Evolutionary conservation across 129 eudicot genomes (phyloP), one percentile per base, ranked within the genome.

Genomic region (Centrapalus pauciflorus): DNA sequence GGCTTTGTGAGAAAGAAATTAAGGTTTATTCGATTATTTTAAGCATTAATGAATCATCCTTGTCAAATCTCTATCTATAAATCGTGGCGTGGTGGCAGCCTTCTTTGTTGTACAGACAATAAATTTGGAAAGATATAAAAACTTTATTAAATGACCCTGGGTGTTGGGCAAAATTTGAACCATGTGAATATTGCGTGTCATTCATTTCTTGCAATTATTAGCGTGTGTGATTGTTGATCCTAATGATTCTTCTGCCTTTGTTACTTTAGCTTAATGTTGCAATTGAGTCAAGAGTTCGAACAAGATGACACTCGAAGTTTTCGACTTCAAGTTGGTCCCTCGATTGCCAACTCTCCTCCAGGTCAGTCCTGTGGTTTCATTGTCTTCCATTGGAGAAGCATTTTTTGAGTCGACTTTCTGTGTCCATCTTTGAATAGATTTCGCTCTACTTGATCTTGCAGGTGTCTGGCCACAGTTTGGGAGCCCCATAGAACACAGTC

Each of bases 311-410:
- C 84, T 65, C 83, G 87, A 38, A 80, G 79, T 43, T 88, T 88
- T 20, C 86, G 80, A 7, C 88, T 73, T 58, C 92, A 75, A 74
- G 77, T 82, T 23, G 84, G 86, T 29, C 83, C 96, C 40, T 80
- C 86, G 4, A 77, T 88, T 16, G 76, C 79, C 55, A 87, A 64
- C 81, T 88, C 96, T 43, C 96, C 96, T 23, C 92, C 96, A 25
- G 83, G 96, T 85, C 66, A 62, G 61, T 49, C 68, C 55, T 60
- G 21, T 68, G 29, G 10, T 6, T 27, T 28, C 4, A 1, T 26
- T 50, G 12, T n/a, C 4, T 46, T 50, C 12, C 3, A 5, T 11
- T 41, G 63, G 14, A 16, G 26, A 26, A 34, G 4, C 30, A 56
- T 25, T 26, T n/a, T 46, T 26, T 46, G 51, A 14, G 35, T 7